Evolutionary conservation across 108 stramenopile species (phyloP).

Genomic region (Hondaea fermentalgiana): DNA sequence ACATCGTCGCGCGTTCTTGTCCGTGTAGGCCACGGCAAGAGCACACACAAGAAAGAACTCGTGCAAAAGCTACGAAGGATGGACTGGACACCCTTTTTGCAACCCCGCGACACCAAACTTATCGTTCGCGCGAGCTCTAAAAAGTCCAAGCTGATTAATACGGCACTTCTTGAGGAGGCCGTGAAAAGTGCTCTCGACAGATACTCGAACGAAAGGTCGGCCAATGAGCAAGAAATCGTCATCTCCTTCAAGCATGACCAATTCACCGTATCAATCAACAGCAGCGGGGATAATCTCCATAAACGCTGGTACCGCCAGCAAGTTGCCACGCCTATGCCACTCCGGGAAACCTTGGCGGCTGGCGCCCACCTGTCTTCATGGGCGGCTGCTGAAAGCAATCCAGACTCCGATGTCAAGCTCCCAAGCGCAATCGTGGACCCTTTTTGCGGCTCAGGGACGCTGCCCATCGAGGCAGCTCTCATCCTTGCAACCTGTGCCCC

Average conservation of each 20-base stretch:
- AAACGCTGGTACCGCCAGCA: conserved; percentile 3
- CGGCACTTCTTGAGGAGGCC: background rate
- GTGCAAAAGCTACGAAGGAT: background rate
- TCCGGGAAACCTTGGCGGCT: background rate
- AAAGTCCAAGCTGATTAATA: background rate
- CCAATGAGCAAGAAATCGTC: background rate
- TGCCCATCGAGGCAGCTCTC: background rate
- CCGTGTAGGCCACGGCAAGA: background rate
- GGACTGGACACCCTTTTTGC: background rate
- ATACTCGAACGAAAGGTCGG: background rate
- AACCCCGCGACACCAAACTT: background rate
- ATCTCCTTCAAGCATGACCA: background rate
- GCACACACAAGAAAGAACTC: background rate
- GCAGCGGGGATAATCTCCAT: background rate
- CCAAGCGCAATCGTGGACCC: background rate
- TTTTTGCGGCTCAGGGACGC: background rate
- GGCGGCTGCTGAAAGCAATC: background rate
- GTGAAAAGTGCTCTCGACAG: background rate
- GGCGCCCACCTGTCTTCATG: background rate
- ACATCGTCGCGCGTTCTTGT: background rate
- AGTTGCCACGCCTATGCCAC: background rate
- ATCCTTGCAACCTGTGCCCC: background rate
- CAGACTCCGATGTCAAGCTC: background rate
- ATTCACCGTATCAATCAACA: background rate
- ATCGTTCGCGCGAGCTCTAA: background rate